Base-by-base conservation (phyloP, 495 filamentous ascomycete species). In the Clohesyomyces aquaticus region DNA sequence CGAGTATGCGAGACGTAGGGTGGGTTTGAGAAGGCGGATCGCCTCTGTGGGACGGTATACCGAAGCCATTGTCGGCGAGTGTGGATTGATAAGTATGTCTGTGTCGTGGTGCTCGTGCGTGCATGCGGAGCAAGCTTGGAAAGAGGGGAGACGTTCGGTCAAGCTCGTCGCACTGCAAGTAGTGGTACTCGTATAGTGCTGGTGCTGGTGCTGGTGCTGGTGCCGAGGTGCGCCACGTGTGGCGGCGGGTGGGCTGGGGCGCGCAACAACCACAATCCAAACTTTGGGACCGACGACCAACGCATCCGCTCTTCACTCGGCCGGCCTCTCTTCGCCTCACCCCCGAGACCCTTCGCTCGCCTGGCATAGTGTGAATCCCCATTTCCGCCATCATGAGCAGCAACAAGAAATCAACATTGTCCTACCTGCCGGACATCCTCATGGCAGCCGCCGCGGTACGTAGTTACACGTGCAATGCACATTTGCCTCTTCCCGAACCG, bases 381-480 rank as follows among this genome's bases (percentile, higher is more conserved):
- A n/a, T 9, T 41, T 41, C n/a, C 28, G 59, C 25, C 46, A 60
- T 46, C 16, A 69, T 69, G 66, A 69, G 66, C 32, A 35, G 61
- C 11, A 69, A 69, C 26, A 69, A 69, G 43, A 65, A 65, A 35
- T 58, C 56, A 9, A 62, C 28, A 41, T 57, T 69, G 9, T 55
- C 62, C 45, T 69, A 69, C 45, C 50, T 81, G 28, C 79, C 78
- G 49, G 79, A 81, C 63, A 55, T 81, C 54, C 55, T 81, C 29
- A 72, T 80, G 48, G 63, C 72, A 18, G 74, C 74, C 45, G 75
- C 76, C 26, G 75, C 77, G 11, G 79, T 80, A 75, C 21, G 78
- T 74, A 38, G 6, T 14, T 38, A 6, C 32, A 38, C 32, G 6
- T 38, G 32, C 32, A 38, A 14, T 38, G 32, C 32, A 38, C 27